A percentile compares a stretch with the other conserved stretches of the same genome.
Evolutionary conservation across 371 early-diverging fungal species (phyloP).

Genomic region (Haplosporangium sp.): DNA sequence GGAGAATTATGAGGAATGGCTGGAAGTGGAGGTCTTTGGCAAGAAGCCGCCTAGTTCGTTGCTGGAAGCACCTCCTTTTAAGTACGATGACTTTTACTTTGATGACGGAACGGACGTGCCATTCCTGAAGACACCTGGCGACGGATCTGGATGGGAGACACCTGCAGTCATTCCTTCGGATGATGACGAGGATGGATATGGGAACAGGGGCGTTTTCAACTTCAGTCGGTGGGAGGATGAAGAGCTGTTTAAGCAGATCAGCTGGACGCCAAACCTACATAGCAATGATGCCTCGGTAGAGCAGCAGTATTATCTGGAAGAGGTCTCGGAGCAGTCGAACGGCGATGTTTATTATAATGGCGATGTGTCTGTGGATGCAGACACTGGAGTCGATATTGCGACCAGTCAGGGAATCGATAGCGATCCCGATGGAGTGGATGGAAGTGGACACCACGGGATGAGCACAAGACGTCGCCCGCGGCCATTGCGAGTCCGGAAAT

Average conservation of each 20-base stretch:
- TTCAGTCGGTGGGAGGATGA: slow-evolving; percentile 39
- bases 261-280: slow-evolving; percentile 41
- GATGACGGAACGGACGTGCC: slow-evolving; percentile 30
- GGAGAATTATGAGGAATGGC: slow-evolving; percentile 74
- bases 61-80: slow-evolving; percentile 27
- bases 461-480: slow-evolving; percentile 22
- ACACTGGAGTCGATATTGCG: slow-evolving; percentile 30
- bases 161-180: slow-evolving; percentile 53
- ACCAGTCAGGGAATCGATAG: slow-evolving; percentile 19
- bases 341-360: slow-evolving; percentile 21
- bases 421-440: slow-evolving; percentile 2
- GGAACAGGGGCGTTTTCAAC: slow-evolving; percentile 17
- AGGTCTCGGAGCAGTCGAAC: slow-evolving; percentile 19
- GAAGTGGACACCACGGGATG: slow-evolving; percentile 2
- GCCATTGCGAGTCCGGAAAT: slow-evolving; percentile 46
- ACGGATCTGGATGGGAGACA: slow-evolving; percentile 50
- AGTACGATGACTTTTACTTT: slow-evolving; percentile 47
- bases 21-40: slow-evolving; percentile 70
- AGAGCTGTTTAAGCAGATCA: slow-evolving; percentile 41
- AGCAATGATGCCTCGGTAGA: slow-evolving; percentile 37
- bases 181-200: slow-evolving; percentile 24
- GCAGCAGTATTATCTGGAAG: slow-evolving; percentile 45
- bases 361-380: slow-evolving; percentile 32
- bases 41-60: slow-evolving; percentile 9
- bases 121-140: slow-evolving; percentile 24